Evolutionary conservation across 2,329 filamentous ascomycete species (phyloP), one percentile per base, ranked within the genome.

Genomic region (Davidsoniella australis): DNA sequence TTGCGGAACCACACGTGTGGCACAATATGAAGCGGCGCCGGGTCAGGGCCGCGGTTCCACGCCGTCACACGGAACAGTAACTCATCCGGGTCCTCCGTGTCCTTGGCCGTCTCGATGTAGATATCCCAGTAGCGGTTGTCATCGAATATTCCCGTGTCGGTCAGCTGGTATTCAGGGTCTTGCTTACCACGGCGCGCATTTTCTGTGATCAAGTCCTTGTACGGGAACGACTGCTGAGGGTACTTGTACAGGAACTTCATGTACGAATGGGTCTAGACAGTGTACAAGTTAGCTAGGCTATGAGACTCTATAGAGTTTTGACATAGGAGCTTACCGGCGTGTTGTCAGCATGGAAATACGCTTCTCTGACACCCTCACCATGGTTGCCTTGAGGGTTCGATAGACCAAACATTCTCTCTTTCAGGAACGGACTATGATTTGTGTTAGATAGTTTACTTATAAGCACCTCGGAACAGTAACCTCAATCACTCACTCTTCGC

Each of bases 201-300:
- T 60, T 93, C 85, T 55, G 85, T 70, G 56, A 93, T 68, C 43
- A 96, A 70, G 56, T 94, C 79, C 63, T 95, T 74, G 68, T 96
- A 96, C 2, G 89, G 91, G 59, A 96, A 96, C 55, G 81, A 78
- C 58, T 75, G 76, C 66, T 96, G 89, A 0, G 91, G 91, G 59
- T 95, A 93, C 66, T 96, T 96, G 75, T 96, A 96, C 57, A 96
- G 80, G 61, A 80, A 93, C 65, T 96, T 96, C 89, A 96, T 96
- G 70, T 96, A 96, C 24, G 89, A 94, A 66, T 95, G 88, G 56
- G 55, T 54, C 60, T 53, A 3, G 5, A 4, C 12, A 17, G 12
- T n/a, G n/a, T 29, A 16, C n/a, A 18, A 8, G 20, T n/a, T 26
- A 24, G 17, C 17, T 18, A 33, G 14, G 26, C 14, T n/a, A 29